phyloP scores from a whole-genome alignment of 1,139 yeast species.

The Arxiozyma heterogenica region DNA sequence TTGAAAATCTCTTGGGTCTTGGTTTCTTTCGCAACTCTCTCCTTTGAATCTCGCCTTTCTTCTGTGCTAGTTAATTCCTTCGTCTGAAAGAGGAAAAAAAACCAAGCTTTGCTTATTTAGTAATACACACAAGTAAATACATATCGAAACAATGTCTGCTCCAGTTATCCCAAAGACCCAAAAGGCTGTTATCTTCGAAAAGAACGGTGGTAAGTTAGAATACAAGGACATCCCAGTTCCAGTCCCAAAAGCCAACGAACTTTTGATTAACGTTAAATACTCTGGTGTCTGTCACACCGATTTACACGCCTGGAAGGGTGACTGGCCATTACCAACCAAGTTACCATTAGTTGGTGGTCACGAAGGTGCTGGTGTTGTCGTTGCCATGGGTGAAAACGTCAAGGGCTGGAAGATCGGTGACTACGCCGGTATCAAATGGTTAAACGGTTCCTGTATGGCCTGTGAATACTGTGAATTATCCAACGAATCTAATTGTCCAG shows the following conservation, averaged over 20 bases:
- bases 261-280: conserved; percentile 58
- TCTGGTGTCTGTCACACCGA: conserved; percentile 79
- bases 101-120: neutral
- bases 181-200: conserved; percentile 65
- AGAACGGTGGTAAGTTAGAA: conserved; percentile 53
- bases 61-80: no score
- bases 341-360: conserved; percentile 76
- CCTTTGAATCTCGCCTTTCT: no score
- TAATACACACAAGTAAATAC: neutral
- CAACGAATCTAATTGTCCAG: conserved; percentile 60
- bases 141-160: conserved; percentile 15
- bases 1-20: no score
- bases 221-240: conserved; percentile 64
- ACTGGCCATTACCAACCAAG: conserved; percentile 51
- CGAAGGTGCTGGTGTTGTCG: conserved; percentile 82
- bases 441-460: conserved; percentile 62
- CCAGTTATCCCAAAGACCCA: conserved; percentile 46
- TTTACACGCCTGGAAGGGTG: conserved; percentile 74
- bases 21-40: no score
- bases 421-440: conserved; percentile 65
- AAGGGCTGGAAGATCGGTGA: conserved; percentile 68
- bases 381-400: conserved; percentile 60
- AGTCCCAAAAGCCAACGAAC: conserved; percentile 55
- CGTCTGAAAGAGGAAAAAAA: neutral
- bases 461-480: conserved; percentile 67